A percentile compares a stretch with the other conserved stretches of the same genome.
phyloP scores from a whole-genome alignment of 768 basidiomycete species.

The Suillus bovinus region DNA sequence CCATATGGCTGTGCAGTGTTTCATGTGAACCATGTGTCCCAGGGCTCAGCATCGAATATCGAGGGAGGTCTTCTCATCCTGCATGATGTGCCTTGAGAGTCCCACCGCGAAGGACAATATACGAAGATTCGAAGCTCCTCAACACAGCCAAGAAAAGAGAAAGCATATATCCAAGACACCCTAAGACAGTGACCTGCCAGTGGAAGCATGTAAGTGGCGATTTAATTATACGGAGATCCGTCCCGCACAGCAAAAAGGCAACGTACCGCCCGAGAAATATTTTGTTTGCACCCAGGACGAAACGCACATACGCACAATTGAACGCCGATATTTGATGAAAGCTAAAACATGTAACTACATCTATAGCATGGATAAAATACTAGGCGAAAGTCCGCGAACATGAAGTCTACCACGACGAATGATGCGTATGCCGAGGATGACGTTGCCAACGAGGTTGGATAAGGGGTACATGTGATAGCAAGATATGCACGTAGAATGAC shows the following conservation, averaged over 20 bases:
- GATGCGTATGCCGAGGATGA: conserved; percentile 8
- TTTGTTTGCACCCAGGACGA: neutral
- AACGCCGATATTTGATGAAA: conserved; percentile 12
- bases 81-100: neutral
- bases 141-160: neutral
- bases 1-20: conserved; percentile 1
- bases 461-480: conserved; percentile 32
- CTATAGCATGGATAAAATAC: conserved; percentile 29
- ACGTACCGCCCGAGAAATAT: conserved; percentile 3
- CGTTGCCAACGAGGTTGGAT: conserved; percentile 15
- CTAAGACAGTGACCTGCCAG: neutral
- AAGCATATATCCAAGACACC: neutral
- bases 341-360: conserved; percentile 19
- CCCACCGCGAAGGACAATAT: neutral
- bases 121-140: neutral
- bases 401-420: conserved; percentile 6
- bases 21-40: neutral
- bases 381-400: conserved; percentile 8
- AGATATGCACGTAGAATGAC: conserved; percentile 29
- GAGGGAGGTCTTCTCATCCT: neutral
- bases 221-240: conserved; percentile 6
- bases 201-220: conserved; percentile 4
- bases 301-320: neutral
- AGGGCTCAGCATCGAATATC: neutral
- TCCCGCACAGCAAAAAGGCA: conserved; percentile 2